A percentile compares a stretch with the other conserved stretches of the same genome.
These are phyloP conservation scores for Daldinia sp. DNA, from an alignment of 2,329 filamentous ascomycete genomes.

Conservation along the genomic window DNA sequence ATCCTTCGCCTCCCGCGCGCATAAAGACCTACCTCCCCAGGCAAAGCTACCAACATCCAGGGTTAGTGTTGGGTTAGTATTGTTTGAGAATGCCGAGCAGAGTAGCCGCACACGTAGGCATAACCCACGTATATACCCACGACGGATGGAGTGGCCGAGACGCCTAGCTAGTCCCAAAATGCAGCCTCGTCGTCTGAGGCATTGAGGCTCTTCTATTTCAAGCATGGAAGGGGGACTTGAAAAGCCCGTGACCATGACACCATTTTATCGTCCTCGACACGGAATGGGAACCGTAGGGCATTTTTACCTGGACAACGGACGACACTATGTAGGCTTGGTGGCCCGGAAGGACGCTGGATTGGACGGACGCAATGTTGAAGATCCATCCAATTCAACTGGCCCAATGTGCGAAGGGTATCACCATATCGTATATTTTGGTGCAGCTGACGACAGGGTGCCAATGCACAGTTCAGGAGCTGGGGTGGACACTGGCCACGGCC, in stretches of 20 bases:
- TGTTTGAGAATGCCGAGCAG: conserved; percentile 14
- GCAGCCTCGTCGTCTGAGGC: conserved; percentile 18
- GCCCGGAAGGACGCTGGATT: conserved; percentile 24
- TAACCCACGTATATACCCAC: conserved; percentile 1
- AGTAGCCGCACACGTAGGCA: conserved; percentile 3
- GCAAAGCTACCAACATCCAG: conserved; percentile 18
- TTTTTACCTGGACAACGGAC: conserved; percentile 34
- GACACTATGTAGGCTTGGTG: conserved; percentile 27
- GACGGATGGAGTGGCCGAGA: conserved; percentile 10
- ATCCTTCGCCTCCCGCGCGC: conserved; percentile 35
- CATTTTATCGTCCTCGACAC: conserved; percentile 24
- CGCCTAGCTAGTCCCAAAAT: conserved; percentile 11
- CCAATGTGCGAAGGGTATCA: conserved; percentile 37
- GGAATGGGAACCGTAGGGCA: conserved; percentile 30
- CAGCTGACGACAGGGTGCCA: conserved; percentile 39
- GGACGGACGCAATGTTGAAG: conserved; percentile 31
- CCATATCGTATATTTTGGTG: conserved; percentile 36
- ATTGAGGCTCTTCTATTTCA: conserved; percentile 31
- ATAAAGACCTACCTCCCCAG: conserved; percentile 27
- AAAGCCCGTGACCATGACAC: conserved; percentile 28
- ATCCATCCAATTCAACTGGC: conserved; percentile 37
- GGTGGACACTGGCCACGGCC: conserved; percentile 37
- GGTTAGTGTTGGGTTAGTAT: background rate
- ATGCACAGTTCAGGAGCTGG: conserved; percentile 40
- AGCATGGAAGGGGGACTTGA: conserved; percentile 4